A percentile compares a stretch with the other conserved stretches of the same genome.
Evolutionary conservation across 2,329 filamentous ascomycete species (phyloP).

Genomic region (Scolecobasidium constrictum): DNA sequence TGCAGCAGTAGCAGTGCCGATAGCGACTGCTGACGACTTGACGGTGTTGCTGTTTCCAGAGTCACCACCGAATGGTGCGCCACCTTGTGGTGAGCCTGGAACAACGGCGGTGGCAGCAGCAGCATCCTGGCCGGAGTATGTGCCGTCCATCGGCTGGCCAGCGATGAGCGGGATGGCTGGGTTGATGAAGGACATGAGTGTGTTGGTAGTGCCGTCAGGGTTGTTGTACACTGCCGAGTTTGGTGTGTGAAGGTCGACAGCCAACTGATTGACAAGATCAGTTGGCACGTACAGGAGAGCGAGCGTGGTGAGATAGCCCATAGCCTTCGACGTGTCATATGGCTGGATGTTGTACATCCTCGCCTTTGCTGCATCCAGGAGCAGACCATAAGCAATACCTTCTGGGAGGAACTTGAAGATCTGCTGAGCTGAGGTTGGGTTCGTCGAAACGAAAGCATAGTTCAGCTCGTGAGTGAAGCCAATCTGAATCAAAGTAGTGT

Average conservation of each 20-base stretch:
- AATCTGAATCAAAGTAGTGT: slow-evolving; percentile 66
- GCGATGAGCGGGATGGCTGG: slow-evolving; percentile 62
- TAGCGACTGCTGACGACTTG: slow-evolving; percentile 53
- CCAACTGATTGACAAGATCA: slow-evolving; percentile 43
- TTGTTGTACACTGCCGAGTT: slow-evolving; percentile 68
- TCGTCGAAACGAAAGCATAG: slow-evolving; percentile 69
- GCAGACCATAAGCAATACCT: slow-evolving; percentile 57
- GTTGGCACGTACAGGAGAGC: slow-evolving; percentile 42
- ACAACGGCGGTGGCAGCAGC: slow-evolving; percentile 26
- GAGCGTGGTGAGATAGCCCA: slow-evolving; percentile 73
- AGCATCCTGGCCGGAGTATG: slow-evolving; percentile 28
- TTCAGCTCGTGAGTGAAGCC: slow-evolving; percentile 74
- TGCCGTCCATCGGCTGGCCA: slow-evolving; percentile 31
- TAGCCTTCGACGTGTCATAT: slow-evolving; percentile 56
- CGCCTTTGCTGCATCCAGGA: slow-evolving; percentile 35
- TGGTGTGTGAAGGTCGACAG: slow-evolving; percentile 58
- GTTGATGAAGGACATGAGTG: slow-evolving; percentile 74
- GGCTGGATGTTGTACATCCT: slow-evolving; percentile 63
- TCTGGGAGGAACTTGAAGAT: slow-evolving; percentile 70
- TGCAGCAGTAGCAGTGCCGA: slow-evolving; percentile 66
- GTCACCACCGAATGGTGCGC: slow-evolving; percentile 39
- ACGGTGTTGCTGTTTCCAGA: slow-evolving; percentile 44
- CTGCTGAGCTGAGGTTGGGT: slow-evolving; percentile 65
- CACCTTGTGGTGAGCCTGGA: slow-evolving; percentile 25
- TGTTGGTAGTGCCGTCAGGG: slow-evolving; percentile 51